Conservation (phyloP, 352 stramenopile species). For the Aphanomyces invadans region DNA sequence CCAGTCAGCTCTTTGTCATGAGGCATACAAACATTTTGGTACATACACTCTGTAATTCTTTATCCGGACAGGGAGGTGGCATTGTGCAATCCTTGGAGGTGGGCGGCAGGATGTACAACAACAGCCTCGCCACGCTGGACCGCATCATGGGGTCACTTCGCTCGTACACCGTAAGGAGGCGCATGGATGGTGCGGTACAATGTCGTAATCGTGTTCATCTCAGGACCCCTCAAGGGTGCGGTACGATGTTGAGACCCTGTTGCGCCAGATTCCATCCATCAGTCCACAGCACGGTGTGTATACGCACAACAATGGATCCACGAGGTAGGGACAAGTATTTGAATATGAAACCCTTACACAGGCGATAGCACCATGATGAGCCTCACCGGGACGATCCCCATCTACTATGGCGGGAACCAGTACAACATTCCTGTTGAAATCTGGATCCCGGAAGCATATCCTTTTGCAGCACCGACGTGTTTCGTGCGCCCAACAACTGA, state of each 20-base stretch:
- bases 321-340: constrained; percentile 27
- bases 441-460: constrained; percentile 82
- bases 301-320: constrained; percentile 80
- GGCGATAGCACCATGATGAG: constrained; percentile 53
- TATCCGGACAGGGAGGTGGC: background rate
- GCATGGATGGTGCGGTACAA: background rate
- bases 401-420: constrained; percentile 83
- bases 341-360: background rate
- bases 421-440: constrained; percentile 90
- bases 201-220: background rate
- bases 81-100: background rate
- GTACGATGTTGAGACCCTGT: constrained; percentile 75
- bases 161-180: constrained; percentile 19
- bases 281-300: constrained; percentile 81
- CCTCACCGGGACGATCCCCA: constrained; percentile 84
- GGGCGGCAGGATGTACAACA: constrained; percentile 18
- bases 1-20: no score
- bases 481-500: constrained; percentile 78
- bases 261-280: constrained; percentile 78
- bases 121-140: constrained; percentile 13
- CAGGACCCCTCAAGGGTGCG: constrained; percentile 43
- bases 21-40: background rate
- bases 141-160: constrained; percentile 20
- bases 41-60: background rate
- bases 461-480: constrained; percentile 66